Evolutionary conservation across 2,329 filamentous ascomycete genomes (phyloP).

Genomic region (Xylariaceae sp.): DNA sequence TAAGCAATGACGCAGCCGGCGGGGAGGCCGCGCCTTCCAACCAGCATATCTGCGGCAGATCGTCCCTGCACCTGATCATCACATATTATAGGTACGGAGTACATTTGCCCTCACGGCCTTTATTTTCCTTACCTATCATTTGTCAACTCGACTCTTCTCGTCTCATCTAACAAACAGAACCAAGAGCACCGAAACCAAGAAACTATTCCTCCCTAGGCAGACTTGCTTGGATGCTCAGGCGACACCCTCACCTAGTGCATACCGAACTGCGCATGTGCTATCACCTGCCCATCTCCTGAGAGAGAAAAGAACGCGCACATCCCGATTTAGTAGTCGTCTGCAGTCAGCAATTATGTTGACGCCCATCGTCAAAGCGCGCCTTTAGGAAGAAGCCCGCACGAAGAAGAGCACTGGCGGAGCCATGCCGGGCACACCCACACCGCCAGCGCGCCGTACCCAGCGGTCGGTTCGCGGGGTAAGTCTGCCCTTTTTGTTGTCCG

Average conservation of each 20-base stretch:
- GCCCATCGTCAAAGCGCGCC: constrained; percentile 11
- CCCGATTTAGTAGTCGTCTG: background rate
- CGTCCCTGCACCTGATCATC: background rate
- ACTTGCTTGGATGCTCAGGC: background rate
- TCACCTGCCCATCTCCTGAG: background rate
- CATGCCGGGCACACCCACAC: constrained; percentile 9
- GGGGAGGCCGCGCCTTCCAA: background rate
- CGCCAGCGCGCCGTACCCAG: constrained; percentile 22
- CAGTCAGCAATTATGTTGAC: constrained; percentile 17
- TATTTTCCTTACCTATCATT: too few relatives aligned
- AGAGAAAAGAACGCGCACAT: background rate
- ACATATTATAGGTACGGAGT: background rate
- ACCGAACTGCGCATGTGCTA: background rate
- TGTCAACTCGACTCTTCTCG: too few relatives aligned
- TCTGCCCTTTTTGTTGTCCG: background rate
- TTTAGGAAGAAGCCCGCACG: constrained; percentile 18
- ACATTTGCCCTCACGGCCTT: background rate
- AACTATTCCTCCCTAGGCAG: background rate
- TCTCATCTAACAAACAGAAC: too few relatives aligned
- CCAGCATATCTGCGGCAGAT: background rate
- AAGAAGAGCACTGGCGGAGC: constrained; percentile 13
- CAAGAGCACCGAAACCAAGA: background rate
- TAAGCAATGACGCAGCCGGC: background rate
- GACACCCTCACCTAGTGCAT: background rate
- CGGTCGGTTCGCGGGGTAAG: constrained; percentile 26